These are phyloP conservation scores for Tilletia walkeri DNA, from an alignment of 1,284 basidiomycete genomes.

Conservation along the genomic window DNA sequence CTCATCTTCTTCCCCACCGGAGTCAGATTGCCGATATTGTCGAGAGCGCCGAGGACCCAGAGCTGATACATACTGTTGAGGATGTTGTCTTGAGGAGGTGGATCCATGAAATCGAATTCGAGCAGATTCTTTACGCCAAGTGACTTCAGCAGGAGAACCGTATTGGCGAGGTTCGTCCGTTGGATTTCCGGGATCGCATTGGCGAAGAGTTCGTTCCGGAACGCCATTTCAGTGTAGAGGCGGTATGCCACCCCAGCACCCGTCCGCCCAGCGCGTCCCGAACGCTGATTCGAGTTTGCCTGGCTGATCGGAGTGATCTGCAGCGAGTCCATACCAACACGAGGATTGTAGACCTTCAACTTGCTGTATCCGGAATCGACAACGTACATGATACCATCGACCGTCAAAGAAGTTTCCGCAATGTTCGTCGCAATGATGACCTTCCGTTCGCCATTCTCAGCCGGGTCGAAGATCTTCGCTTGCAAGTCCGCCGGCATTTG, in stretches of 20 bases:
- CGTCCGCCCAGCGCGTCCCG: slow-evolving; percentile 92
- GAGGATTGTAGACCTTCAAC: slow-evolving; percentile 97
- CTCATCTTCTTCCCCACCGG: slow-evolving; percentile 91
- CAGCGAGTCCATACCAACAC: slow-evolving; percentile 97
- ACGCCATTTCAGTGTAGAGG: slow-evolving; percentile 94
- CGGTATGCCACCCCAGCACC: slow-evolving; percentile 85
- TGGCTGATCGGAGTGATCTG: slow-evolving; percentile 95
- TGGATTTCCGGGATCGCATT: slow-evolving; percentile 98
- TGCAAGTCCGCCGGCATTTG: slow-evolving; percentile 99
- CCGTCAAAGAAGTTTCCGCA: slow-evolving; percentile 89
- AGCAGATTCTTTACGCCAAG: slow-evolving; percentile 91
- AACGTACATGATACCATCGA: slow-evolving; percentile 96
- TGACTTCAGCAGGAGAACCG: slow-evolving; percentile 89
- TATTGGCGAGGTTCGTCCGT: slow-evolving; percentile 93
- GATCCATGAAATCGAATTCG: slow-evolving; percentile 99
- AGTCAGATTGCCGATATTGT: slow-evolving; percentile 96
- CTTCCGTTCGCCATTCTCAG: slow-evolving; percentile 88
- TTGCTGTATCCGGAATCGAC: slow-evolving; percentile 96
- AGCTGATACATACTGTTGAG: slow-evolving; percentile 96
- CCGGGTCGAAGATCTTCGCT: slow-evolving; percentile 94
- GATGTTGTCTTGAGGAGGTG: slow-evolving; percentile 66
- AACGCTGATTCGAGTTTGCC: slow-evolving; percentile 92
- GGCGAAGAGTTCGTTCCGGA: slow-evolving; percentile 88
- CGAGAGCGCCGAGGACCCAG: slow-evolving; percentile 91
- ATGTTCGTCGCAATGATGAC: slow-evolving; percentile 99